phyloP scores from a whole-genome alignment of 352 stramenopile genomes.

The Globisporangium paddicum region DNA sequence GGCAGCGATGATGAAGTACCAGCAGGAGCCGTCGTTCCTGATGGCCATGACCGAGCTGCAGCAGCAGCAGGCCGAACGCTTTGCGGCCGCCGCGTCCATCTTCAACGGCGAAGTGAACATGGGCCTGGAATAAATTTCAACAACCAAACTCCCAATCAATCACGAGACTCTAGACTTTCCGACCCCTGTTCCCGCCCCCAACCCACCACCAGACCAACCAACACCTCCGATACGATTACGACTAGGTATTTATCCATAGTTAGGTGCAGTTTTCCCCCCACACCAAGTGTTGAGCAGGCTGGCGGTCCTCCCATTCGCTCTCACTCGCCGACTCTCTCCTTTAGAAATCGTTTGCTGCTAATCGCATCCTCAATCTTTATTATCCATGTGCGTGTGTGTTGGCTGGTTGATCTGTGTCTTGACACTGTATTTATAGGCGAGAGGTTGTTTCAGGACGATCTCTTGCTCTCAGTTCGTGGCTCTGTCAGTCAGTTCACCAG shows the following conservation, averaged over 20 bases:
- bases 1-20: conserved; percentile 90
- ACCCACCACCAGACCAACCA: background rate
- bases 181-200: background rate
- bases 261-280: background rate
- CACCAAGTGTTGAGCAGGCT: background rate
- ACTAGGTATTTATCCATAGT: conserved; percentile 8
- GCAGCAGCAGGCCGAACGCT: conserved; percentile 83
- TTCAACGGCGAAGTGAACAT: conserved; percentile 90
- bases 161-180: conserved; percentile 7
- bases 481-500: no score
- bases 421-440: background rate
- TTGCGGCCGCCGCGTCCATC: conserved; percentile 73
- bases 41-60: conserved; percentile 87
- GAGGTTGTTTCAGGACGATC: no score
- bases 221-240: conserved; percentile 6
- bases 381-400: background rate
- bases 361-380: conserved; percentile 1
- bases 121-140: conserved; percentile 62
- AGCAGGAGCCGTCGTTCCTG: conserved; percentile 84
- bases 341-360: conserved; percentile 1
- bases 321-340: background rate
- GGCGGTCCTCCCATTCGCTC: background rate
- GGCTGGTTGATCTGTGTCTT: background rate
- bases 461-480: no score
- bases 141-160: background rate